Percentiles rank a stretch among this genome's conserved stretches.
These are phyloP conservation scores for Penicillium waksmanii DNA, from an alignment of 495 filamentous ascomycete species.

Conservation along the genomic window DNA sequence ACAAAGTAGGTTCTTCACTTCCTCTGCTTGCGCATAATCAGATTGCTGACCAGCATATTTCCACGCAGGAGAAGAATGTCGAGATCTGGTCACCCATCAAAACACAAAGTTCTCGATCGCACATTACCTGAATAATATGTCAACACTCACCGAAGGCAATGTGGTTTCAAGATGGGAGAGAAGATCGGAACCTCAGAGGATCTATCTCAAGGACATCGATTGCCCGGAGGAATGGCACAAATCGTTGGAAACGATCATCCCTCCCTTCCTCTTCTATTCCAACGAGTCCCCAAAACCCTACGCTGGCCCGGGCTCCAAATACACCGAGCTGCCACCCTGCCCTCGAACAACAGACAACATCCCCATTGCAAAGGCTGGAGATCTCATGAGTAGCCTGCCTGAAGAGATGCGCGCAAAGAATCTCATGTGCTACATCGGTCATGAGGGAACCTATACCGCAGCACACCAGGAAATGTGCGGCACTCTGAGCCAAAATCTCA, in stretches of 20 bases:
- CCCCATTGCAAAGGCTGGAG: slow-evolving; percentile 67
- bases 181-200: slow-evolving; percentile 64
- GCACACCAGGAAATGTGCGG: slow-evolving; percentile 98
- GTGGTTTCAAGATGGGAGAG: neutral
- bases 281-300: slow-evolving; percentile 72
- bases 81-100: slow-evolving; percentile 69
- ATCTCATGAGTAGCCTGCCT: slow-evolving; percentile 93
- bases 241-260: slow-evolving; percentile 74
- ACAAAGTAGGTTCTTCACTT: slow-evolving; percentile 59
- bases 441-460: slow-evolving; percentile 96
- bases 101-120: slow-evolving; percentile 79
- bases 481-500: slow-evolving; percentile 93
- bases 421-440: slow-evolving; percentile 97
- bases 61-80: slow-evolving; percentile 62
- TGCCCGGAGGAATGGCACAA: slow-evolving; percentile 84
- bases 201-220: slow-evolving; percentile 96
- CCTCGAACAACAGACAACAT: slow-evolving; percentile 13
- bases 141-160: slow-evolving; percentile 49
- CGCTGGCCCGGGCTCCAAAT: slow-evolving; percentile 39
- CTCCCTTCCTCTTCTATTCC: slow-evolving; percentile 79
- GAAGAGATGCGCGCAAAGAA: slow-evolving; percentile 86
- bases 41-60: neutral
- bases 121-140: slow-evolving; percentile 87
- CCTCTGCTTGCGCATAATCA: neutral
- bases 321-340: neutral